A percentile compares a stretch with the other conserved stretches of the same genome.
Conservation (phyloP, 768 basidiomycete genomes). For the Scleroderma bovista region DNA sequence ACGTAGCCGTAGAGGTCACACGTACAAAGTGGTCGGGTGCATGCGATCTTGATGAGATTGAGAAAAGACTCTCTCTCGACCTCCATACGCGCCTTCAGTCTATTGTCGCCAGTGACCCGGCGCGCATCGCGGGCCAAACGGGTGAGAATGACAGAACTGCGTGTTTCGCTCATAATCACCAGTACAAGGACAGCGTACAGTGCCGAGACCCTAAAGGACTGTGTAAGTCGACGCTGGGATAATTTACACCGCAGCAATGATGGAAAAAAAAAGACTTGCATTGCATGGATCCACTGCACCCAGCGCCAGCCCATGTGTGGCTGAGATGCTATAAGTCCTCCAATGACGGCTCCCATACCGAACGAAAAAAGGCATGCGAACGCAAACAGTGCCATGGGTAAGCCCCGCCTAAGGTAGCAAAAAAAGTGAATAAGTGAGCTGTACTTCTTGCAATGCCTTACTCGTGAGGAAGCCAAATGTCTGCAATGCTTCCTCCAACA, state of each 20-base stretch:
- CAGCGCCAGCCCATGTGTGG: conserved; percentile 60
- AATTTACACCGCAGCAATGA: no score
- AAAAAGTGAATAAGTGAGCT: conserved; percentile 25
- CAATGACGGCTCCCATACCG: conserved; percentile 53
- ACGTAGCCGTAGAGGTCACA: conserved; percentile 5
- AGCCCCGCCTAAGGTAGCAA: conserved; percentile 48
- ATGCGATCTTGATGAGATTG: conserved; percentile 58
- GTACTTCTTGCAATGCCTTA: conserved; percentile 31
- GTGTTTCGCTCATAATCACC: conserved; percentile 62
- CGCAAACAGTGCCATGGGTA: conserved; percentile 71
- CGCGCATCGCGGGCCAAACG: conserved; percentile 54
- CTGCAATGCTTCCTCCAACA: conserved; percentile 65
- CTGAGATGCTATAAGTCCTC: conserved; percentile 59
- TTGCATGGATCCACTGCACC: conserved; percentile 74
- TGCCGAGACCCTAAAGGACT: conserved; percentile 39
- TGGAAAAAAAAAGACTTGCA: conserved; percentile 33
- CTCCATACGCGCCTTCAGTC: conserved; percentile 60
- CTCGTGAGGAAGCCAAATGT: conserved; percentile 64
- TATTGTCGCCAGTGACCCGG: conserved; percentile 55
- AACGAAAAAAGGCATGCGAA: conserved; percentile 51
- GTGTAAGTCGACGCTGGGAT: no score
- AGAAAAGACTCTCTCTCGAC: conserved; percentile 49
- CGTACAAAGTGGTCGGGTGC: conserved; percentile 63
- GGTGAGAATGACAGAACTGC: conserved; percentile 61
- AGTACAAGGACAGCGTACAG: conserved; percentile 44